Evolutionary conservation across 768 basidiomycete genomes (phyloP).

Genomic region (Termitomyces sp.): DNA sequence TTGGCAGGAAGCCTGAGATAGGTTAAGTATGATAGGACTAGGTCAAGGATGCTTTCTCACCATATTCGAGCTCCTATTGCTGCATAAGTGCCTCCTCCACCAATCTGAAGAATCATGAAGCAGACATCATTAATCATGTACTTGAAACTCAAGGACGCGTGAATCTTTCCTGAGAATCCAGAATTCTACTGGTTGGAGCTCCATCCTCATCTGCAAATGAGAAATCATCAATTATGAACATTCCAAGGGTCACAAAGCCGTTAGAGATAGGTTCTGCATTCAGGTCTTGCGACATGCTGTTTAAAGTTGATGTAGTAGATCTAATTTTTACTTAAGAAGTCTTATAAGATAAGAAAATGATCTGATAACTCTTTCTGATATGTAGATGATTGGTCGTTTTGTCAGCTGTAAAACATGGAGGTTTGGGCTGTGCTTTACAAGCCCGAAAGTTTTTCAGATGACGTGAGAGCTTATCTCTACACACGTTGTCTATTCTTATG

Average conservation of each 20-base stretch:
- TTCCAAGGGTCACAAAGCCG: conserved; percentile 67
- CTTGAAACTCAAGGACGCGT: background rate
- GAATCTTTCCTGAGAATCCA: conserved; percentile 47
- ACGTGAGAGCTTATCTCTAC: conserved; percentile 24
- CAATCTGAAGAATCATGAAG: conserved; percentile 50
- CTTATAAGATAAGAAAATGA: conserved; percentile 16
- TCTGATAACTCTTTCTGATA: too few species aligned
- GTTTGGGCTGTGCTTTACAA: conserved; percentile 44
- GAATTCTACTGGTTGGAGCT: conserved; percentile 39
- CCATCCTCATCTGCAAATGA: conserved; percentile 57
- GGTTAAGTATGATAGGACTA: background rate
- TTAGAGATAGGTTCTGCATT: conserved; percentile 10
- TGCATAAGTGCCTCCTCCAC: conserved; percentile 86
- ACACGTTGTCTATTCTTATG: background rate
- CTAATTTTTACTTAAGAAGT: too few species aligned
- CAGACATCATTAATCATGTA: background rate
- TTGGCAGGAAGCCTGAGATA: conserved; percentile 57
- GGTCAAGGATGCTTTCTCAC: conserved; percentile 27
- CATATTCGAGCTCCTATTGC: conserved; percentile 80
- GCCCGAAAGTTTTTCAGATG: conserved; percentile 35
- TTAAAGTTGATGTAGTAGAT: too few species aligned
- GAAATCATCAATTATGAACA: conserved; percentile 91
- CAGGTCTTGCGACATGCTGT: conserved; percentile 16
- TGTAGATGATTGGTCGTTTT: too few species aligned
- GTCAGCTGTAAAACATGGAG: too few species aligned